These are phyloP conservation scores for Erysimum cheiranthoides DNA, from an alignment of 345 rosid species.

Conservation along the genomic window DNA sequence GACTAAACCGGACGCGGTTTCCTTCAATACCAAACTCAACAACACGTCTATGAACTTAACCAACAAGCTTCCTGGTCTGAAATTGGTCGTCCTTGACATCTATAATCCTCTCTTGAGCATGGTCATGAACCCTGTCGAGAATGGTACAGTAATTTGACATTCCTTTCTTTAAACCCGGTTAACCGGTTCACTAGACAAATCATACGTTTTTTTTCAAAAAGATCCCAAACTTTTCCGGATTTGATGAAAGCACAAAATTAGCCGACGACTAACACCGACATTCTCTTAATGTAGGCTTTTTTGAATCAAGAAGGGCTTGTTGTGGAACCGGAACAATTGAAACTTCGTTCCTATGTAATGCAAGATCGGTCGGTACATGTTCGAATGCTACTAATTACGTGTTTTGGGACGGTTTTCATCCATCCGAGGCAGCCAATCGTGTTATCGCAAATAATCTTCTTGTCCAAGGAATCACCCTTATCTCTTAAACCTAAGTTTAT, in stretches of 20 bases:
- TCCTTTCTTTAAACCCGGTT: background rate
- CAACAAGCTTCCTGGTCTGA: slow-evolving; percentile 63
- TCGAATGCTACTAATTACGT: slow-evolving; percentile 79
- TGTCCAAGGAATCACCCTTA: slow-evolving; percentile 63
- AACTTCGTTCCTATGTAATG: slow-evolving; percentile 76
- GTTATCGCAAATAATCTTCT: slow-evolving; percentile 64
- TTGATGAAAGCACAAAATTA: slow-evolving; percentile 1
- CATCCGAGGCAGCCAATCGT: slow-evolving; percentile 84
- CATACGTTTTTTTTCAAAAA: background rate
- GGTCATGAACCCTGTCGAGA: slow-evolving; percentile 64
- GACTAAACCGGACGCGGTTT: slow-evolving; percentile 64
- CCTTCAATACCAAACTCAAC: slow-evolving; percentile 81
- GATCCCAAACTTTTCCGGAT: background rate
- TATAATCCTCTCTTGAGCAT: slow-evolving; percentile 72
- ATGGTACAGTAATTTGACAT: slow-evolving; percentile 51
- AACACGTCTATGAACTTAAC: slow-evolving; percentile 61
- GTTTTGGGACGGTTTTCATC: slow-evolving; percentile 95
- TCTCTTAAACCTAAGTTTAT: slow-evolving; percentile 42
- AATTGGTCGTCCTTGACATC: slow-evolving; percentile 74
- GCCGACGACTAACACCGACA: background rate
- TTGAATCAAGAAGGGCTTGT: slow-evolving; percentile 82
- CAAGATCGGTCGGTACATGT: slow-evolving; percentile 74
- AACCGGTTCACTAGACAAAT: background rate
- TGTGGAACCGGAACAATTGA: slow-evolving; percentile 86
- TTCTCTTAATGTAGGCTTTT: slow-evolving; percentile 54